These are phyloP conservation scores for Helichrysum umbraculigerum DNA, from an alignment of 129 eudicot genomes.

Conservation along the genomic window DNA sequence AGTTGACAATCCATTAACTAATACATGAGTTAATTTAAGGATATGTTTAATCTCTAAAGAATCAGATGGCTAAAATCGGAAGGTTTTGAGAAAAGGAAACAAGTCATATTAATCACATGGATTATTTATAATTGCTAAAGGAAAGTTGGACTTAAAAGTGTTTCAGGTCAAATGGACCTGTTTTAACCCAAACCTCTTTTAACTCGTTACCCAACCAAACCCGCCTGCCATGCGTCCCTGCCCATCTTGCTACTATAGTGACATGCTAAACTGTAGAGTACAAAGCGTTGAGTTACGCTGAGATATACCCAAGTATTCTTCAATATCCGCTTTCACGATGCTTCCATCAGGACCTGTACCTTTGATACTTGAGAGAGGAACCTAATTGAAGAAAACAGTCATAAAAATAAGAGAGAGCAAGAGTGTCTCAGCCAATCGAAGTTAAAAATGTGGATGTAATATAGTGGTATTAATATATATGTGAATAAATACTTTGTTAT, in stretches of 20 bases:
- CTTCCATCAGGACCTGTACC: slow-evolving; percentile 99
- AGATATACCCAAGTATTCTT: slow-evolving; percentile 81
- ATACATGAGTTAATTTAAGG: not conserved
- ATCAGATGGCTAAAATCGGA: not conserved
- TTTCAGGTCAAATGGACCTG: not conserved
- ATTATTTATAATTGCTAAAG: no score
- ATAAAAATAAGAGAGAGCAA: not conserved
- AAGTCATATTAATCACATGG: no score
- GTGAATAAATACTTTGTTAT: slow-evolving; percentile 50
- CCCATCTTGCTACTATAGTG: slow-evolving; percentile 7
- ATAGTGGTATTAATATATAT: not conserved
- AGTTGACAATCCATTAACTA: not conserved
- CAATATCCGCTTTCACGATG: slow-evolving; percentile 95
- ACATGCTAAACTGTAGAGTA: slow-evolving; percentile 16
- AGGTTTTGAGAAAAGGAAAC: not conserved
- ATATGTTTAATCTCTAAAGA: not conserved
- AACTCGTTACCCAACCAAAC: not conserved
- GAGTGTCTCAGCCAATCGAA: not conserved
- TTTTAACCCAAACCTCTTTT: slow-evolving; percentile 12
- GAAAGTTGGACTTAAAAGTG: not conserved
- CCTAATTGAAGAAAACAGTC: slow-evolving; percentile 42
- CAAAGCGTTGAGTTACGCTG: slow-evolving; percentile 3
- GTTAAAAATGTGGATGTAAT: not conserved
- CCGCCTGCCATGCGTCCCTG: not conserved
- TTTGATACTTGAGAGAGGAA: slow-evolving; percentile 77